Base-by-base conservation (phyloP, 129 eudicot species). In the Escallonia rubra region DNA sequence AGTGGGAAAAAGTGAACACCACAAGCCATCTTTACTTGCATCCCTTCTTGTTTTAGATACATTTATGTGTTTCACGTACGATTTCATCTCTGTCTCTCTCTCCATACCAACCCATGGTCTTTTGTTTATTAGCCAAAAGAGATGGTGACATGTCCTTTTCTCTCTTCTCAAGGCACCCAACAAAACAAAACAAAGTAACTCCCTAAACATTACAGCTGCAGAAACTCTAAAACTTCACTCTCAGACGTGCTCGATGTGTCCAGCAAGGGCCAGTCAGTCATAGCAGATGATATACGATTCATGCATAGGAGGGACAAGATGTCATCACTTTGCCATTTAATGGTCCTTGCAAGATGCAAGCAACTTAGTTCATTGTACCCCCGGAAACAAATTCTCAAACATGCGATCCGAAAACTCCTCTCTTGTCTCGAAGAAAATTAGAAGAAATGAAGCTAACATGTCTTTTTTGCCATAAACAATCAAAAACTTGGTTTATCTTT, bases 81-180 rank as follows among this genome's bases (percentile, higher is more conserved):
- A 23, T 23, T 23, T 23, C 34, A 41, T 39, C 13, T 72, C 48
- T 49, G 62, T 34, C 54, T 5, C 57, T 42, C 61, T 48, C 59
- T 49, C 68, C 6, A 23, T 23, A 23, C 34, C 34, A 23, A 23
- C 34, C 1, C 0, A 23, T 23, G 34, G 34, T 23, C 50, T 10
- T 10, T 75, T 64, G n/a, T 54, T 57, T 65, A 45, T 59, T 70
- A 46, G 51, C 47, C 47, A 53, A 64, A 75, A 60, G n/a, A 40
- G 75, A n/a, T 68, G 70, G 54, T 65, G 58, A 42, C 48, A 69
- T 74, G 76, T 79, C 74, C 80, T 79, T 79, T 74, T 56, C 84
- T 71, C 71, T 80, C 63, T 54, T 34, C 42, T 39, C 69, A 73
- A 79, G 79, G 59, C 61, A 74, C 71, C 71, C 50, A 4, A 23